These are phyloP conservation scores for Termitomyces sp. DNA, from an alignment of 768 basidiomycete species.

Conservation along the genomic window DNA sequence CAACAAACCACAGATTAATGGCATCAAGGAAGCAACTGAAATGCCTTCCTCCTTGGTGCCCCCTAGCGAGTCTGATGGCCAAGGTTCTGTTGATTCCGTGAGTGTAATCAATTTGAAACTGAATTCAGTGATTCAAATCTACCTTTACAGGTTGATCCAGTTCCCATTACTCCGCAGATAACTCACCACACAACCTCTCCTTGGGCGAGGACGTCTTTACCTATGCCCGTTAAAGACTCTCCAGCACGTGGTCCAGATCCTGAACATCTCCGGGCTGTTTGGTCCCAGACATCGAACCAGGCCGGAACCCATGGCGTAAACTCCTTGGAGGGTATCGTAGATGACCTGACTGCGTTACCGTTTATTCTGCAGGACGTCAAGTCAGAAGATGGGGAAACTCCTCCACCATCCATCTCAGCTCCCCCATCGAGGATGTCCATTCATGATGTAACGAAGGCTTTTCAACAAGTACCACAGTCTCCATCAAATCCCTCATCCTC, in stretches of 20 bases:
- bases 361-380: conserved; percentile 83
- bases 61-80: conserved; percentile 38
- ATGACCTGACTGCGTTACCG: conserved; percentile 74
- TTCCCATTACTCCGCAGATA: background rate
- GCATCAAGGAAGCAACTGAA: conserved; percentile 12
- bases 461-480: conserved; percentile 74
- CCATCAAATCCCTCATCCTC: conserved; percentile 39
- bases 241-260: conserved; percentile 67
- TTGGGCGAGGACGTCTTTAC: conserved; percentile 51
- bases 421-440: conserved; percentile 72
- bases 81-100: conserved; percentile 51
- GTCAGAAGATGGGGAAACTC: conserved; percentile 79
- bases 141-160: background rate
- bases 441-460: conserved; percentile 79
- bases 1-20: conserved; percentile 11
- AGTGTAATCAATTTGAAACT: conserved; percentile 13
- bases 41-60: conserved; percentile 19
- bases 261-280: conserved; percentile 81
- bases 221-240: conserved; percentile 59
- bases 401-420: conserved; percentile 53
- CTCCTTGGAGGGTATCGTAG: conserved; percentile 78
- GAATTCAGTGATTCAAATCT: background rate
- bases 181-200: conserved; percentile 27
- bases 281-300: conserved; percentile 75
- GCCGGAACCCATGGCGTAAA: conserved; percentile 64